Evolutionary conservation across 1,284 basidiomycete species (phyloP).

Genomic region (Singerocomus inundabilis): DNA sequence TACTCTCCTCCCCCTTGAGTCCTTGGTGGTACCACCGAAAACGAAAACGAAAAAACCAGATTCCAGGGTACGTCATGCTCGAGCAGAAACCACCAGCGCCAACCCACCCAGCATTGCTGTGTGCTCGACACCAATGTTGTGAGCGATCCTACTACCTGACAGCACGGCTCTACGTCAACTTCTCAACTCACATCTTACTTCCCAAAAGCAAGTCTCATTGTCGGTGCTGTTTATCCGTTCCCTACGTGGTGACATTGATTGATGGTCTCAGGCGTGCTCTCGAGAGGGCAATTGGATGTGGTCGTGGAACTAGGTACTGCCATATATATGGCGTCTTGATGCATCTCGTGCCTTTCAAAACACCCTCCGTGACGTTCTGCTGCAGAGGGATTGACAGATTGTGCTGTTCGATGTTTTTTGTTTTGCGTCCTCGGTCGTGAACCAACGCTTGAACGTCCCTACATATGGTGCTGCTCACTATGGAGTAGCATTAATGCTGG

Average conservation of each 20-base stretch:
- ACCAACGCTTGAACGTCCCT: no score
- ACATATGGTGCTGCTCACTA: no score
- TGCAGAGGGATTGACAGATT: no score
- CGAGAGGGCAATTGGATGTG: no score
- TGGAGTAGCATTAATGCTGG: no score
- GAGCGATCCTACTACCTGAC: conserved; percentile 49
- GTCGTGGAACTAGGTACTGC: no score
- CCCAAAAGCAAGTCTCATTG: conserved; percentile 77
- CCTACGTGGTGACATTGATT: not conserved
- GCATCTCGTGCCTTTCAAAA: no score
- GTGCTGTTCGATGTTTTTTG: no score
- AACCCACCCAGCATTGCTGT: not conserved
- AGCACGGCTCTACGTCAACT: conserved; percentile 53
- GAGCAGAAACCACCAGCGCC: not conserved
- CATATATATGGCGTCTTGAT: no score
- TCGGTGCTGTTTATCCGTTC: conserved; percentile 38
- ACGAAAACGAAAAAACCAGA: not conserved
- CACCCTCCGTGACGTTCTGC: no score
- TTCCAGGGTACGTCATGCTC: not conserved
- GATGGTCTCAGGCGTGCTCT: conserved; percentile 44
- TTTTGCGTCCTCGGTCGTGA: no score
- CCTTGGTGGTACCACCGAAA: not conserved
- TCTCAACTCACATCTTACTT: conserved; percentile 67
- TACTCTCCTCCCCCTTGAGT: conserved; percentile 10
- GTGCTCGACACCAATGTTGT: conserved; percentile 50